Evolutionary conservation across 768 basidiomycete species (phyloP).

Genomic region (Holtermannia corniformis): DNA sequence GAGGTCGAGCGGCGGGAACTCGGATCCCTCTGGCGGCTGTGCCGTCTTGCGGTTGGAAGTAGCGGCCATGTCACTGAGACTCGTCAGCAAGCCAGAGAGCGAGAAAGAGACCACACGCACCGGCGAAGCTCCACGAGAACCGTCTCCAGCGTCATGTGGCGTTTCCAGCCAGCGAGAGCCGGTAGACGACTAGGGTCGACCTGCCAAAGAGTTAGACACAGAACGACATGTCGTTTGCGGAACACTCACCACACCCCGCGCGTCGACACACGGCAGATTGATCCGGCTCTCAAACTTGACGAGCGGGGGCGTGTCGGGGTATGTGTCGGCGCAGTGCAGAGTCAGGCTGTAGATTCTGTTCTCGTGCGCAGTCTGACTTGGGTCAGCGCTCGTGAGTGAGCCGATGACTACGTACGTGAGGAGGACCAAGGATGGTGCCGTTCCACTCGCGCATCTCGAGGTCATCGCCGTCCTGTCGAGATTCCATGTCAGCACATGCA

Average conservation of each 20-base stretch:
- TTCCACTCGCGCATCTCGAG: slow-evolving; percentile 98
- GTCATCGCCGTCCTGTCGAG: slow-evolving; percentile 67
- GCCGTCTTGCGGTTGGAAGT: slow-evolving; percentile 85
- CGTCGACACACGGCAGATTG: slow-evolving; percentile 82
- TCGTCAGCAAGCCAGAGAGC: too few species aligned
- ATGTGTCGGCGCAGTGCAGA: slow-evolving; percentile 67
- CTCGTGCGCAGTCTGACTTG: slow-evolving; percentile 86
- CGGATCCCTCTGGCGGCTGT: slow-evolving; percentile 77
- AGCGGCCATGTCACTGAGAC: slow-evolving; percentile 80
- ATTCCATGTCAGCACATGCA: background rate
- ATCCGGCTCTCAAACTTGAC: slow-evolving; percentile 82
- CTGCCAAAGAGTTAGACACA: slow-evolving; percentile 20
- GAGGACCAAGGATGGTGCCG: slow-evolving; percentile 96
- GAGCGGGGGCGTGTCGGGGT: slow-evolving; percentile 67
- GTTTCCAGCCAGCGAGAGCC: slow-evolving; percentile 65
- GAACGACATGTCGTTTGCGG: background rate
- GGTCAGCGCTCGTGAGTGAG: background rate
- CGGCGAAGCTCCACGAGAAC: slow-evolving; percentile 86
- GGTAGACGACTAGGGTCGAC: slow-evolving; percentile 65
- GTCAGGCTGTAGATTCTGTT: slow-evolving; percentile 95
- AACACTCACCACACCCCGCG: slow-evolving; percentile 51
- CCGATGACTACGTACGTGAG: slow-evolving; percentile 58
- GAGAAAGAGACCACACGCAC: slow-evolving; percentile 46
- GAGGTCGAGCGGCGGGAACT: slow-evolving; percentile 39
- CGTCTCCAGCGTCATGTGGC: slow-evolving; percentile 71